Percentiles rank a stretch among this genome's conserved stretches.
Evolutionary conservation across 2,329 filamentous ascomycete genomes (phyloP).

Genomic region (Nothophaeocryptopus gaeumannii): DNA sequence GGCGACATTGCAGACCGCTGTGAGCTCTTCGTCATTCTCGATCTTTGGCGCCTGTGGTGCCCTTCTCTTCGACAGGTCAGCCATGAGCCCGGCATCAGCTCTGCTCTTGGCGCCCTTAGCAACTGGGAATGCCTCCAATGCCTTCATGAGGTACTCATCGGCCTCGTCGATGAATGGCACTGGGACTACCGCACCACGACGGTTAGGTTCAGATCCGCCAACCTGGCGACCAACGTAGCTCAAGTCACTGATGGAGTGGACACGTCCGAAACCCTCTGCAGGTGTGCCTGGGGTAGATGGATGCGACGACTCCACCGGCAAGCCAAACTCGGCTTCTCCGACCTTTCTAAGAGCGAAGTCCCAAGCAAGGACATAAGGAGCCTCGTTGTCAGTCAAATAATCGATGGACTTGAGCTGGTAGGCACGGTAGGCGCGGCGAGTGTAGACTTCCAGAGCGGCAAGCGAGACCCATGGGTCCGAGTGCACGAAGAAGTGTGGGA

Average conservation of each 20-base stretch:
- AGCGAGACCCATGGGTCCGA: constrained; percentile 91
- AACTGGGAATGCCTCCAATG: constrained; percentile 76
- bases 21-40: constrained; percentile 71
- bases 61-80: constrained; percentile 72
- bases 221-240: constrained; percentile 75
- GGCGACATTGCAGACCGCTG: constrained; percentile 88
- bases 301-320: constrained; percentile 73
- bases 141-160: constrained; percentile 80
- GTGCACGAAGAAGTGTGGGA: constrained; percentile 93
- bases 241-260: constrained; percentile 96
- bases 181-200: constrained; percentile 92
- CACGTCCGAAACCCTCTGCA: constrained; percentile 67
- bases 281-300: constrained; percentile 69
- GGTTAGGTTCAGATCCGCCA: constrained; percentile 64
- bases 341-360: constrained; percentile 94
- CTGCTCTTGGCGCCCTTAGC: constrained; percentile 42
- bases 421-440: constrained; percentile 92
- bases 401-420: constrained; percentile 87
- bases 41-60: constrained; percentile 49
- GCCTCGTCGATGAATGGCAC: constrained; percentile 92
- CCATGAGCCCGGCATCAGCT: constrained; percentile 56
- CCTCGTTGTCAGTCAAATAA: constrained; percentile 75
- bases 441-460: constrained; percentile 91
- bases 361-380: constrained; percentile 82
- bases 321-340: constrained; percentile 83